Percentiles rank a stretch among this genome's conserved stretches.
Evolutionary conservation across 805 yeast species (phyloP).

Genomic region (Hanseniaspora taiwanica): DNA sequence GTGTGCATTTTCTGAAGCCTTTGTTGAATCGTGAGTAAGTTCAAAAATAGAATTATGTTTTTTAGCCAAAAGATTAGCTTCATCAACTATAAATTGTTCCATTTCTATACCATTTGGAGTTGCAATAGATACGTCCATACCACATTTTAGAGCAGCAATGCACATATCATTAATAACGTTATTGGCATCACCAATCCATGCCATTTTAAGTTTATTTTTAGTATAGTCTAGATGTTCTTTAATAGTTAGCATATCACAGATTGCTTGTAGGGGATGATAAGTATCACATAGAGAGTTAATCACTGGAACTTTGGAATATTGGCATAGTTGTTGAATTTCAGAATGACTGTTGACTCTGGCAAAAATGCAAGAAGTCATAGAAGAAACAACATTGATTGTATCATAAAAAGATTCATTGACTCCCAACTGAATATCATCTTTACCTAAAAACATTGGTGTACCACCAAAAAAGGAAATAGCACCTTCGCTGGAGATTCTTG

Average conservation of each 20-base stretch:
- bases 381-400: slow-evolving; percentile 76
- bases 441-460: slow-evolving; percentile 91
- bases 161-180: slow-evolving; percentile 91
- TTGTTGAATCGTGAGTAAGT: slow-evolving; percentile 57
- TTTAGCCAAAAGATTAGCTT: slow-evolving; percentile 39
- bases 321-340: slow-evolving; percentile 66
- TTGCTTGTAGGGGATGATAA: slow-evolving; percentile 91
- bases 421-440: slow-evolving; percentile 92
- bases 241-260: slow-evolving; percentile 79
- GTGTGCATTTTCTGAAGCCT: slow-evolving; percentile 62
- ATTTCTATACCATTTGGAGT: slow-evolving; percentile 67
- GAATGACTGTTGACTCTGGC: slow-evolving; percentile 87
- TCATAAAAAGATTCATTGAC: slow-evolving; percentile 87
- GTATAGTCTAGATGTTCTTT: slow-evolving; percentile 56
- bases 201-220: slow-evolving; percentile 49
- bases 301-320: slow-evolving; percentile 78
- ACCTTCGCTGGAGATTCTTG: slow-evolving; percentile 88
- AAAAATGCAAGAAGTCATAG: slow-evolving; percentile 93
- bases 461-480: slow-evolving; percentile 91
- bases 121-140: slow-evolving; percentile 74
- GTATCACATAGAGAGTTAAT: slow-evolving; percentile 88
- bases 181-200: slow-evolving; percentile 97
- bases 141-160: slow-evolving; percentile 72
- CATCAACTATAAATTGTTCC: slow-evolving; percentile 36
- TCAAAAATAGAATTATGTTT: slow-evolving; percentile 41